Evolutionary conservation across 306 rosid genomes (phyloP).

Genomic region (Lagenaria siceraria): DNA sequence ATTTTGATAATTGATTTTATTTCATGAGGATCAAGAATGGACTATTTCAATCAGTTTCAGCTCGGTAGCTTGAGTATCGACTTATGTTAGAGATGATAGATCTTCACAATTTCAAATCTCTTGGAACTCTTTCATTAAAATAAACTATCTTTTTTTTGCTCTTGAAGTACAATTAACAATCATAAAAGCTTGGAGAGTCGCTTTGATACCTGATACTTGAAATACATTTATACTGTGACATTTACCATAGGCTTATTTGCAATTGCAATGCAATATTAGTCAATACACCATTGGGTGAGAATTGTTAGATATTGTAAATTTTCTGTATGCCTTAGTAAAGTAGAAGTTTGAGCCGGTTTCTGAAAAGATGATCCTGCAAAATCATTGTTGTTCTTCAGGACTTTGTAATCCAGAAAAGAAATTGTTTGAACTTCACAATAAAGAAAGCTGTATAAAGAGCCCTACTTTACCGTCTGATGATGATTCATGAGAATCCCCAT

Average conservation of each 20-base stretch:
- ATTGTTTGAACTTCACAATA: conserved; percentile 75
- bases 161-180: not conserved
- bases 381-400: conserved; percentile 34
- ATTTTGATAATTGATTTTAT: too few species aligned
- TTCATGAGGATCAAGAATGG: too few species aligned
- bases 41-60: too few species aligned
- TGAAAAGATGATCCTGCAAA: not conserved
- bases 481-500: conserved; percentile 8
- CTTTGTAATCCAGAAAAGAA: conserved; percentile 77
- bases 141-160: not conserved
- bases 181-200: not conserved
- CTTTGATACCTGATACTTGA: not conserved
- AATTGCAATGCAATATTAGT: not conserved
- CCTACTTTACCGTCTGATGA: conserved; percentile 58
- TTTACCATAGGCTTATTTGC: not conserved
- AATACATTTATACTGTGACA: not conserved
- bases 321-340: not conserved
- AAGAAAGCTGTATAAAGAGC: conserved; percentile 55
- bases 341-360: not conserved
- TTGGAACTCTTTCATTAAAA: not conserved
- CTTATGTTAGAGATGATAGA: not conserved
- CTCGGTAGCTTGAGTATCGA: not conserved
- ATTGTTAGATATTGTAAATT: not conserved
- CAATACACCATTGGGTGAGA: not conserved
- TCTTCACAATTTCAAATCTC: not conserved